Evolutionary conservation across 257 asterid species (phyloP), one percentile per base, ranked within the genome.

Genomic region (Agastache rugosa): DNA sequence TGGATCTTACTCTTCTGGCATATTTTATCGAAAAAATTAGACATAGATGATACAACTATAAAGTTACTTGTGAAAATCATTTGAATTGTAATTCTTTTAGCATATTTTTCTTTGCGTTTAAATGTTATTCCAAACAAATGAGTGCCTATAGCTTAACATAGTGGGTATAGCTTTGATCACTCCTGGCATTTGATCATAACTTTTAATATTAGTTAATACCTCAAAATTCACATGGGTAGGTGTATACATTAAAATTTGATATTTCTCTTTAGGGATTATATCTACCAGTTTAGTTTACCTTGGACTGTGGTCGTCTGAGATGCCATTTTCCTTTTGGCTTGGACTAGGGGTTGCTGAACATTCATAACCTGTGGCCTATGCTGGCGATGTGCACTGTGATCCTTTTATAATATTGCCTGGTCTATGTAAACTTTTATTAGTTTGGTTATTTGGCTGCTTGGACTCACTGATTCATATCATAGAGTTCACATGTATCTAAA

Each of bases 241-340:
- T 60, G n/a, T 14, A 41, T 58, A 41, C 60, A 20, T 66, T 77
- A 16, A 62, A 42, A 66, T 7, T 17, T 75, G 27, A 19, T 31
- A 31, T 31, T 31, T 31, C 6, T 31, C 35, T 31, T 29, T 4
- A 31, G 3, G 37, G 7, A 31, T 31, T 31, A 4, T 31, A 5
- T 31, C 37, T 31, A 31, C 5, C 37, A 4, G 7, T 31, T 4
- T 31, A 31, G 37, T 31, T 5, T 12, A 53, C 23, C 20, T 69
- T 31, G 34, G 34, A 35, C 35, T 11, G 37, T 17, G 51, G 17
- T 51, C 2, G 3, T 19, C 27, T 10, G 60, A 48, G 73, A 16
- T 67, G n/a, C 37, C 5, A 4, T 15, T 48, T 35, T 8, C 8
- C 0, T 27, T 50, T 48, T 17, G 11, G 48, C 17, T 48, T n/a